phyloP scores from a whole-genome alignment of 2,329 filamentous ascomycete genomes.

The Epichloe coenophiala region DNA sequence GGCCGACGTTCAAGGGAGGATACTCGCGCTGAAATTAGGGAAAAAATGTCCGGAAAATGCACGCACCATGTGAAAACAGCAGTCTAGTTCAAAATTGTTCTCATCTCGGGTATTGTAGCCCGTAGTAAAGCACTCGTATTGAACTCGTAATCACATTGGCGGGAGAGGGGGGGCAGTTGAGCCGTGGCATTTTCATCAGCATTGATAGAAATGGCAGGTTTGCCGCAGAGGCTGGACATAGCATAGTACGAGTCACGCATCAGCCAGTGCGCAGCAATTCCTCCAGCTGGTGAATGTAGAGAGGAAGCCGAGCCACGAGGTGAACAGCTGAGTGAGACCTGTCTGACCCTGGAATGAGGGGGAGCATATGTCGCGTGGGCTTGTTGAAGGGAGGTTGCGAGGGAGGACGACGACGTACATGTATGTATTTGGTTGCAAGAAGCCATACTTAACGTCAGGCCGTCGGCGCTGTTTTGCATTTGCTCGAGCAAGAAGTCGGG shows the following conservation, averaged over 20 bases:
- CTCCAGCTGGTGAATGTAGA: not conserved
- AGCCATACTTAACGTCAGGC: not conserved
- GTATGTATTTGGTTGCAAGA: not conserved
- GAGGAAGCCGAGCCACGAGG: not conserved
- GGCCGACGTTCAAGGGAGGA: not conserved
- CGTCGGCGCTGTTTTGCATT: not conserved
- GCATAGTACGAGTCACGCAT: not conserved
- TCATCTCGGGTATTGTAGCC: not conserved
- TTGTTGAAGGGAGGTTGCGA: not conserved
- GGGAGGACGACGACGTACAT: not conserved
- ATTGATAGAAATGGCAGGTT: not conserved
- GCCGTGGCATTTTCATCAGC: not conserved
- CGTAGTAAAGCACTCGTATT: not conserved
- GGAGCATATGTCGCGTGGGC: not conserved
- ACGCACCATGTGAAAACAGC: no score
- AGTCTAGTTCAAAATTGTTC: no score
- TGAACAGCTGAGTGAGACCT: not conserved
- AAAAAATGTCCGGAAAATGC: no score
- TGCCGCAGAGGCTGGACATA: not conserved
- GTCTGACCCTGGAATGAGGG: slow-evolving; percentile 4
- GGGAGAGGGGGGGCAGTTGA: no score
- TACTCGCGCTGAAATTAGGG: not conserved
- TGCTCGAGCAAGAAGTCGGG: not conserved
- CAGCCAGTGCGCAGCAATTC: not conserved
- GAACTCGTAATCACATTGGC: not conserved